These are phyloP conservation scores for Lichina pygmaea DNA, from an alignment of 495 filamentous ascomycete genomes.

Conservation along the genomic window DNA sequence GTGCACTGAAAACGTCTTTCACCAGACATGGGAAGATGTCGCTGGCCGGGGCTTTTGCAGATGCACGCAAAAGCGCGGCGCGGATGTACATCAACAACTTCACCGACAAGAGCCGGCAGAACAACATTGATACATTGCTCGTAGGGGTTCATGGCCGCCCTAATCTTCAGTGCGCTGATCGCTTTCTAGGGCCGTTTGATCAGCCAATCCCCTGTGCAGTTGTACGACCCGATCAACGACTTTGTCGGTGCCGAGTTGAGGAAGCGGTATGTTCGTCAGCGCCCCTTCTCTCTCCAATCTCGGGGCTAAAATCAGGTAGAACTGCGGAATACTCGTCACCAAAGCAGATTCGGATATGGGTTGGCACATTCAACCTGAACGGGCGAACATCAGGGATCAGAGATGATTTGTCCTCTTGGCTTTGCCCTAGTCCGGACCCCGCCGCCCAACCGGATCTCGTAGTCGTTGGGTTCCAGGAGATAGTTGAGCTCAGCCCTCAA, in stretches of 20 bases:
- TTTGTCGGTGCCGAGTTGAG: conserved; percentile 49
- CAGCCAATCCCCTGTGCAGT: conserved; percentile 54
- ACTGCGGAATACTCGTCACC: conserved; percentile 10
- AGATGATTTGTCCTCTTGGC: conserved; percentile 63
- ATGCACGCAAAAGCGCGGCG: conserved; percentile 81
- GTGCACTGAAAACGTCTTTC: conserved; percentile 83
- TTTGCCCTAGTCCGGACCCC: conserved; percentile 28
- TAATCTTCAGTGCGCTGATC: not conserved
- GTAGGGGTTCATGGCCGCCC: conserved; percentile 1
- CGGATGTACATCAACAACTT: conserved; percentile 95
- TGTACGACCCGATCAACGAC: conserved; percentile 89
- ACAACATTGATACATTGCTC: conserved; percentile 76
- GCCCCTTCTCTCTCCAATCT: not conserved
- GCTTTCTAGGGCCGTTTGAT: conserved; percentile 38
- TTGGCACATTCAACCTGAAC: conserved; percentile 89
- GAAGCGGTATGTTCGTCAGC: conserved; percentile 15
- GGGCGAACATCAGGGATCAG: conserved; percentile 49
- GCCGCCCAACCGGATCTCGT: conserved; percentile 48
- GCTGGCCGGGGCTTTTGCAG: conserved; percentile 74
- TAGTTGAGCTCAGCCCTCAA: conserved; percentile 84
- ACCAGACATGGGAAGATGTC: conserved; percentile 95
- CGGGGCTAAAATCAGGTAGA: not conserved
- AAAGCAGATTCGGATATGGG: conserved; percentile 34
- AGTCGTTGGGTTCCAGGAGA: conserved; percentile 87
- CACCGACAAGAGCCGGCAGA: conserved; percentile 73